Conservation (phyloP, 2,329 filamentous ascomycete species). For the Fusarium albosuccineum region DNA sequence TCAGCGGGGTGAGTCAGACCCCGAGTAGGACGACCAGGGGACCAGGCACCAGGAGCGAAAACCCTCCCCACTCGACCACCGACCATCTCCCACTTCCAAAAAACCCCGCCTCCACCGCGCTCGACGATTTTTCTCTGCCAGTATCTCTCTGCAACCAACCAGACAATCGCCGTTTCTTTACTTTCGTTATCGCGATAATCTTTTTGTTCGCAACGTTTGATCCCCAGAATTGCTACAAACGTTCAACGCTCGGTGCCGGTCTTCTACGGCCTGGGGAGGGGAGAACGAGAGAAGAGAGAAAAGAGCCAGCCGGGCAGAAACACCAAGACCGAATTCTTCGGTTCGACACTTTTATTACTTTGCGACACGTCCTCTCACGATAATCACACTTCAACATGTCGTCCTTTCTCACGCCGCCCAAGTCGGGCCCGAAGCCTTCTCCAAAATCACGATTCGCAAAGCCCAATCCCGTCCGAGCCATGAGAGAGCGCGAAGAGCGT, state of each 20-base stretch:
- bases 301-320: slow-evolving; percentile 3
- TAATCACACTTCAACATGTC: slow-evolving; percentile 55
- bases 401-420: slow-evolving; percentile 60
- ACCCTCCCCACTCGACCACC: slow-evolving; percentile 51
- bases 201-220: slow-evolving; percentile 5
- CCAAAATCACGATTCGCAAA: slow-evolving; percentile 58
- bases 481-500: slow-evolving; percentile 65
- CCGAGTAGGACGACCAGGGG: not conserved
- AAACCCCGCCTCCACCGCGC: slow-evolving; percentile 41
- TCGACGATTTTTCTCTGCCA: slow-evolving; percentile 43
- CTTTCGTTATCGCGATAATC: slow-evolving; percentile 37
- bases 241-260: slow-evolving; percentile 8
- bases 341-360: not conserved
- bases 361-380: not conserved
- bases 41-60: slow-evolving; percentile 24
- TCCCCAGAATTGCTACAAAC: not conserved
- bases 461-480: slow-evolving; percentile 63
- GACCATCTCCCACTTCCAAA: slow-evolving; percentile 24
- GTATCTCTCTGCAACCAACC: slow-evolving; percentile 27
- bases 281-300: slow-evolving; percentile 1
- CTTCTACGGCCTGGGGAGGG: slow-evolving; percentile 33
- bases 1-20: slow-evolving; percentile 37
- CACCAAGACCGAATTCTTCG: not conserved
- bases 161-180: slow-evolving; percentile 23
- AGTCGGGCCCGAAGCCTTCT: slow-evolving; percentile 46